Percentiles rank a stretch among this genome's conserved stretches.
phyloP scores from a whole-genome alignment of 225 moss, liverwort and hornwort species.

The Marchantia polymorpha region DNA sequence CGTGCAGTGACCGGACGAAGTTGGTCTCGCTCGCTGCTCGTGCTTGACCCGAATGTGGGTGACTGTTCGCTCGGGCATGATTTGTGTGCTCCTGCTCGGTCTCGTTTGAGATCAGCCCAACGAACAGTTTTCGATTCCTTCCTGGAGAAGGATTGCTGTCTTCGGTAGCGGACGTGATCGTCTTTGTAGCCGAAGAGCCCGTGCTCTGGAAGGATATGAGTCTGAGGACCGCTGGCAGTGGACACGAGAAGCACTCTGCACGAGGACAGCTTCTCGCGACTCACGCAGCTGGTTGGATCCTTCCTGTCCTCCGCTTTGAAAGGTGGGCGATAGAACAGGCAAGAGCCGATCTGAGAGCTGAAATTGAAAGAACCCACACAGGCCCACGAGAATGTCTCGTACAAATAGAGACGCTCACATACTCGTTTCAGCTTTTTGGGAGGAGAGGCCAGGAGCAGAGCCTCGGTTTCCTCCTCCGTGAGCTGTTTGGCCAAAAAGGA shows the following conservation, averaged over 20 bases:
- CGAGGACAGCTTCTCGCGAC: conserved; percentile 27
- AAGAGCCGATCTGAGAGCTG: conserved; percentile 32
- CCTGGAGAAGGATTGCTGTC: background rate
- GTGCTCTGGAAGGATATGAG: conserved; percentile 40
- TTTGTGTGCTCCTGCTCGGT: background rate
- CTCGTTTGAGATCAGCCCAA: conserved; percentile 16
- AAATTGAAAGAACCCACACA: conserved; percentile 38
- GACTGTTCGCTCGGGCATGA: background rate
- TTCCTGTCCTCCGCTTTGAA: conserved; percentile 23
- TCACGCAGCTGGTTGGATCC: conserved; percentile 14
- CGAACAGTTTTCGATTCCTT: conserved; percentile 27
- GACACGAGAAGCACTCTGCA: conserved; percentile 42
- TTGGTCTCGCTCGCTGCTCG: background rate
- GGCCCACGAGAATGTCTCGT: conserved; percentile 35
- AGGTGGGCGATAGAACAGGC: conserved; percentile 38
- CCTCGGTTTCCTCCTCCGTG: background rate
- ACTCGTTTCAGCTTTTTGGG: conserved; percentile 9
- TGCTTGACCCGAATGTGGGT: background rate
- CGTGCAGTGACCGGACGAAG: background rate
- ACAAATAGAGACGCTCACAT: conserved; percentile 34
- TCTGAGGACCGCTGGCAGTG: conserved; percentile 41
- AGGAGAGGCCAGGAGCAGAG: background rate
- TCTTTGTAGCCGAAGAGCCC: conserved; percentile 21
- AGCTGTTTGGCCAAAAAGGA: conserved; percentile 20
- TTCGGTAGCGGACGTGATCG: background rate